Conservation (phyloP, 148 eudicot species). For the Pouteria glomerata region DNA sequence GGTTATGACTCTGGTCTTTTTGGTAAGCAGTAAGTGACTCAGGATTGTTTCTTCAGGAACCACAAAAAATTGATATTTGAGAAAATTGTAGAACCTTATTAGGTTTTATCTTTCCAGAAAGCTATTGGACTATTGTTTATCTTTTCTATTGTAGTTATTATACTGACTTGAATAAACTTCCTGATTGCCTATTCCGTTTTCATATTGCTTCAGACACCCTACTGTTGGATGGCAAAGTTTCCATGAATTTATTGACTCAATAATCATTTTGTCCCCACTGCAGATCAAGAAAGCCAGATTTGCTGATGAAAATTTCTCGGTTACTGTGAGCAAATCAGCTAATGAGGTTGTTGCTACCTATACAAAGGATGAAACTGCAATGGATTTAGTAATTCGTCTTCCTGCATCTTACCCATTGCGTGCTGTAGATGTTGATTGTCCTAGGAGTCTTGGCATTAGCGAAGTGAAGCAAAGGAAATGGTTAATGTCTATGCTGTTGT, state of each 20-base stretch:
- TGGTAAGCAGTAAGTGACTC: not conserved
- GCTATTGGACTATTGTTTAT: not conserved
- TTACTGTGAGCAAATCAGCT: constrained; percentile 93
- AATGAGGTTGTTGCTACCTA: constrained; percentile 98
- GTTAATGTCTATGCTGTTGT: constrained; percentile 79
- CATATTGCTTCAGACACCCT: not conserved
- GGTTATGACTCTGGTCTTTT: too few relatives aligned
- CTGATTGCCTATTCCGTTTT: not conserved
- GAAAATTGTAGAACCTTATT: not conserved
- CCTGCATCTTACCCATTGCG: constrained; percentile 88
- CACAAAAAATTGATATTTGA: not conserved
- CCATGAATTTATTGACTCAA: not conserved
- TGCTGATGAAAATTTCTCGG: constrained; percentile 77
- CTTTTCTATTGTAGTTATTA: not conserved
- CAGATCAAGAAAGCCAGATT: constrained; percentile 87
- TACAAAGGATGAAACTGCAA: constrained; percentile 90
- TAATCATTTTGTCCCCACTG: constrained; percentile 13
- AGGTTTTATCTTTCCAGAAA: not conserved
- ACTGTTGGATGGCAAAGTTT: not conserved
- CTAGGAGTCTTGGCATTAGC: constrained; percentile 87
- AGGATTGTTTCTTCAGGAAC: not conserved
- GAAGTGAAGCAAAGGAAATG: constrained; percentile 95
- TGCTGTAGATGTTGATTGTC: constrained; percentile 82
- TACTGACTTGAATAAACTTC: not conserved
- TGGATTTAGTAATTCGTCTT: constrained; percentile 93